phyloP scores from a whole-genome alignment of 164 flowering plant species.

The Chimonanthus praecox region DNA sequence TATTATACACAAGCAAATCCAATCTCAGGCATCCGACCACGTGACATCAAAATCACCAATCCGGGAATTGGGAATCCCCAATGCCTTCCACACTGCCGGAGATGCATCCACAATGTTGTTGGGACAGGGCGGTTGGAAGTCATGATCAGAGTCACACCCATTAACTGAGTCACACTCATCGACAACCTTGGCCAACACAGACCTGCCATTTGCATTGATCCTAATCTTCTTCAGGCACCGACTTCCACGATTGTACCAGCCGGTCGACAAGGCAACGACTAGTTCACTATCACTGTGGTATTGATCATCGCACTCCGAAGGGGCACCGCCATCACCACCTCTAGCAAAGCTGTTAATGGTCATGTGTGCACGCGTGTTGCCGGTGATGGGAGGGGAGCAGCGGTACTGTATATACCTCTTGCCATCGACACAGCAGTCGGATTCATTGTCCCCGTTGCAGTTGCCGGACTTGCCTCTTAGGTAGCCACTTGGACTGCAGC shows the following conservation, averaged over 20 bases:
- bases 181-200: slow-evolving; percentile 5
- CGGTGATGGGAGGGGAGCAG: slow-evolving; percentile 19
- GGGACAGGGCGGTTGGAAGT: slow-evolving; percentile 5
- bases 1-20: not conserved
- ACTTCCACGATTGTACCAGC: slow-evolving; percentile 3
- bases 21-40: not conserved
- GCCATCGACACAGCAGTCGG: slow-evolving; percentile 5
- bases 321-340: slow-evolving; percentile 25
- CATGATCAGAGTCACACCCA: slow-evolving; percentile 4
- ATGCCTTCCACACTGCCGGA: slow-evolving; percentile 5
- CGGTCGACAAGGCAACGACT: slow-evolving; percentile 1
- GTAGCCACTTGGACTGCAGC: not conserved
- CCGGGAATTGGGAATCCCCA: not conserved
- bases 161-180: slow-evolving; percentile 8
- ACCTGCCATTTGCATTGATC: slow-evolving; percentile 6
- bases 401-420: slow-evolving; percentile 2
- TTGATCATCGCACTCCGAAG: slow-evolving; percentile 22
- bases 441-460: not conserved
- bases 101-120: slow-evolving; percentile 11
- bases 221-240: slow-evolving; percentile 2
- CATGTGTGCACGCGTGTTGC: slow-evolving; percentile 9
- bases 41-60: not conserved
- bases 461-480: not conserved
- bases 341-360: slow-evolving; percentile 18
- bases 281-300: slow-evolving; percentile 5